These are phyloP conservation scores for Oryza meyeriana DNA, from an alignment of 176 grass and related monocot genomes.

Conservation along the genomic window DNA sequence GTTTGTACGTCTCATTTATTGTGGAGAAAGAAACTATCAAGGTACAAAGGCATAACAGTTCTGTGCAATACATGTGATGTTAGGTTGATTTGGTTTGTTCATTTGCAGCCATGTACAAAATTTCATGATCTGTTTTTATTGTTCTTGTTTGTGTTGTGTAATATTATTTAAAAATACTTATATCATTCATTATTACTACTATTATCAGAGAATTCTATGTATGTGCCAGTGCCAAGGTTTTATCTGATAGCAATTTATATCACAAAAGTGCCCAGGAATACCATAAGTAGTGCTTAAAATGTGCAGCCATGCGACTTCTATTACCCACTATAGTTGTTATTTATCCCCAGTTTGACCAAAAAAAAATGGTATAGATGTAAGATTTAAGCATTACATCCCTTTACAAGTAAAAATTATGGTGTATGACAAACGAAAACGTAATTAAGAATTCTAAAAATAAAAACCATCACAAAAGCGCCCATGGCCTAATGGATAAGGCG, in stretches of 20 bases:
- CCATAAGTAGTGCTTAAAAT: no score
- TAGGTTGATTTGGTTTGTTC: background rate
- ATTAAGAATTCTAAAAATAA: no score
- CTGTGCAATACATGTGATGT: background rate
- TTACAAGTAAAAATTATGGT: no score
- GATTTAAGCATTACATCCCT: no score
- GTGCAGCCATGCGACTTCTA: no score
- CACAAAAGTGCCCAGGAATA: background rate
- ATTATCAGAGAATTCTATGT: background rate
- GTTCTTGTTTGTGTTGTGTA: background rate
- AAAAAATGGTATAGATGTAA: no score
- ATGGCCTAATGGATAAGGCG: conserved; percentile 99
- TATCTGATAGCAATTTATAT: background rate
- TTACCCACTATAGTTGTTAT: no score
- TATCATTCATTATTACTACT: background rate
- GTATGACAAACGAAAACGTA: no score
- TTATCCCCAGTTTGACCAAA: no score
- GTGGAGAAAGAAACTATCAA: background rate
- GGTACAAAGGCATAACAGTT: background rate
- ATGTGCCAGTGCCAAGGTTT: background rate
- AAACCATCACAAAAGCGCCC: conserved; percentile 13
- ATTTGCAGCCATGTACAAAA: background rate
- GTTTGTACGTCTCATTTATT: background rate
- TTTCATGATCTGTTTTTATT: background rate
- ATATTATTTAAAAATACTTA: background rate